Evolutionary conservation across 371 early-diverging fungal species (phyloP).

Genomic region (Dinochytrium kinnereticum): DNA sequence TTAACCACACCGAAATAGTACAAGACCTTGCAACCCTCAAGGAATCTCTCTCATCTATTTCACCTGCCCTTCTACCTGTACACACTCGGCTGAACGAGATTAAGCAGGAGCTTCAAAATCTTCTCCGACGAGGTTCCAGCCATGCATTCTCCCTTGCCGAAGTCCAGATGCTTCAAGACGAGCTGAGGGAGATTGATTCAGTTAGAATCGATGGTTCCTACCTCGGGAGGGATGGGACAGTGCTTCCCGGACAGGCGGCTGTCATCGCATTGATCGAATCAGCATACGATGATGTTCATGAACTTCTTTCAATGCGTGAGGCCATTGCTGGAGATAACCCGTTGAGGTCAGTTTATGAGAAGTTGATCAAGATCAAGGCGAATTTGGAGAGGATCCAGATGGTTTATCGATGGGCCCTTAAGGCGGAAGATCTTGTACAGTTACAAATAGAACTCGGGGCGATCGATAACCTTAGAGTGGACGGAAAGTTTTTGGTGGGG

Average conservation of each 20-base stretch:
- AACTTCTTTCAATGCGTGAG: constrained; percentile 78
- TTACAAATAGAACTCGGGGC: constrained; percentile 69
- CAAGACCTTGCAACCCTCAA: constrained; percentile 1
- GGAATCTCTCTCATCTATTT: constrained; percentile 33
- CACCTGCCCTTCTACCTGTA: constrained; percentile 41
- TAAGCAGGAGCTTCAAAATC: constrained; percentile 36
- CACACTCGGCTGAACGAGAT: constrained; percentile 42
- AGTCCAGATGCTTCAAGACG: constrained; percentile 48
- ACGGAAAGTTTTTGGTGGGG: constrained; percentile 43
- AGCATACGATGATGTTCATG: constrained; percentile 69
- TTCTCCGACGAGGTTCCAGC: constrained; percentile 30
- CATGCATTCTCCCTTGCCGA: constrained; percentile 48
- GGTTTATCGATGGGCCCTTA: constrained; percentile 73
- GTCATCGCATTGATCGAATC: constrained; percentile 84
- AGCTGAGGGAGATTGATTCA: constrained; percentile 47
- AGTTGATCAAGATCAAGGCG: constrained; percentile 73
- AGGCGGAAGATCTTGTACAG: constrained; percentile 69
- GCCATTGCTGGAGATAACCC: constrained; percentile 65
- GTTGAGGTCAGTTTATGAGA: constrained; percentile 73
- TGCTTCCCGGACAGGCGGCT: constrained; percentile 52
- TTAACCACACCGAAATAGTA: background rate
- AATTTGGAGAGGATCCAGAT: constrained; percentile 74
- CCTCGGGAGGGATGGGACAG: constrained; percentile 33
- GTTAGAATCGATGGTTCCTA: constrained; percentile 45
- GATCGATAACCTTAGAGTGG: constrained; percentile 45